Base-by-base conservation (phyloP, 176 grass and related monocot genomes). In the Oryza officinalis region DNA sequence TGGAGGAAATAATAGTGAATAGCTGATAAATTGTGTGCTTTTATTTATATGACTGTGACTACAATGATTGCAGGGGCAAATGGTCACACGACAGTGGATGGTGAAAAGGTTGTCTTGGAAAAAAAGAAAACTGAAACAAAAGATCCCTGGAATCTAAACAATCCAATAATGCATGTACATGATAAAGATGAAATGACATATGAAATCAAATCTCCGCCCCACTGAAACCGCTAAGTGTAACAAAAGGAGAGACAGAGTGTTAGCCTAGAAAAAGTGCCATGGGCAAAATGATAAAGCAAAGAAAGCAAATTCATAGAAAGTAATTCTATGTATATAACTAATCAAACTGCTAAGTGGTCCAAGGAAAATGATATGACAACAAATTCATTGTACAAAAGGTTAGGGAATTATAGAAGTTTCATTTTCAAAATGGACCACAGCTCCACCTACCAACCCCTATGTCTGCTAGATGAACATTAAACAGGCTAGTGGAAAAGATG, bases 381-480 rank as follows among this genome's bases (percentile, higher is more conserved):
- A 68, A 63, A 83, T 46, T 20, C 15, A 61, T 59, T 60, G 17
- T 47, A 2, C 27, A 71, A 87, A 82, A 87, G 30, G 50, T 8
- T 60, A 50, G 10, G 13, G 38, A 81, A 75, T 82, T 57, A 12
- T 43, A 76, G 47, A 22, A 46, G 37, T 52, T 41, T 86, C 30
- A 0, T 52, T 90, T 74, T 83, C 68, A 46, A 80, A 60, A 83
- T 87, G 88, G 88, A 80, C 84, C 88, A 83, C 75, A 75, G 27
- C 0, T 6, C 71, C 26, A 71, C 59, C 76, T 71, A 84, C 50
- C 76, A 85, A 76, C n/a, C 49, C 74, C 72, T 47, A 20, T 27
- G 13, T 44, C n/a, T 57, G 63, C 45, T 30, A 45, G 68, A 72
- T 84, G 47, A 88, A 85, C 82, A 76, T 38, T 89, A 17, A 80